Conservation (phyloP, 2,329 filamentous ascomycete genomes). For the Fusarium sp. region DNA sequence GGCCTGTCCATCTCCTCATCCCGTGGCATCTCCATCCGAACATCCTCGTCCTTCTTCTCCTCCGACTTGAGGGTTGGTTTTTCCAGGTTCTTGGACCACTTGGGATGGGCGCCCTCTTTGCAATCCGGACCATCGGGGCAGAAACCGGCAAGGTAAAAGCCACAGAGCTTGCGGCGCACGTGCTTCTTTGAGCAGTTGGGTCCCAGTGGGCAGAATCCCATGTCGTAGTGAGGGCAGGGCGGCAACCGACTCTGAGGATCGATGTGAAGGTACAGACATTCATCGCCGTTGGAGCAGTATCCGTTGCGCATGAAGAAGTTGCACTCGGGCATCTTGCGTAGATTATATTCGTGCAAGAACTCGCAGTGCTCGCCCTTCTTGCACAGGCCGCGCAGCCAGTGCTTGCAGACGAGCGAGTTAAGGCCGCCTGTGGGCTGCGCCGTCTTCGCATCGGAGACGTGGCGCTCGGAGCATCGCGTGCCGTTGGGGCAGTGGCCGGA, state of each 20-base stretch:
- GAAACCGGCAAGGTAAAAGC: slow-evolving; percentile 92
- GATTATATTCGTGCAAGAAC: slow-evolving; percentile 98
- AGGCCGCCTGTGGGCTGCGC: slow-evolving; percentile 65
- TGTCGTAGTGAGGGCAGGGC: slow-evolving; percentile 91
- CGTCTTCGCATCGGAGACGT: slow-evolving; percentile 62
- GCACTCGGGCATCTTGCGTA: slow-evolving; percentile 98
- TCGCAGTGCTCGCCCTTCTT: slow-evolving; percentile 98
- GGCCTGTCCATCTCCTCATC: slow-evolving; percentile 55
- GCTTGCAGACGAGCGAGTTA: slow-evolving; percentile 94
- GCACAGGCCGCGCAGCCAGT: slow-evolving; percentile 96
- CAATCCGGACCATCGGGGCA: slow-evolving; percentile 86
- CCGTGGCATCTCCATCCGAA: slow-evolving; percentile 46
- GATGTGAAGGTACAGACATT: slow-evolving; percentile 93
- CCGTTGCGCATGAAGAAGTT: slow-evolving; percentile 95
- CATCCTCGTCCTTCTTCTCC: slow-evolving; percentile 68
- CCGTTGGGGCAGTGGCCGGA: slow-evolving; percentile 90
- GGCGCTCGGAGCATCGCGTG: slow-evolving; percentile 85
- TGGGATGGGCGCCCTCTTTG: slow-evolving; percentile 83
- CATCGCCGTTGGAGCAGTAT: slow-evolving; percentile 96
- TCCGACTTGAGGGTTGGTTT: slow-evolving; percentile 79
- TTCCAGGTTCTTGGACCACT: slow-evolving; percentile 82
- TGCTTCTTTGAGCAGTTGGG: slow-evolving; percentile 91
- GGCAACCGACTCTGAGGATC: slow-evolving; percentile 84
- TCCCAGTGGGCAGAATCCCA: slow-evolving; percentile 93
- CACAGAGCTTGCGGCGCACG: slow-evolving; percentile 82